Conservation (phyloP, 805 yeast genomes). For the Kurtzmaniella cleridarum region DNA sequence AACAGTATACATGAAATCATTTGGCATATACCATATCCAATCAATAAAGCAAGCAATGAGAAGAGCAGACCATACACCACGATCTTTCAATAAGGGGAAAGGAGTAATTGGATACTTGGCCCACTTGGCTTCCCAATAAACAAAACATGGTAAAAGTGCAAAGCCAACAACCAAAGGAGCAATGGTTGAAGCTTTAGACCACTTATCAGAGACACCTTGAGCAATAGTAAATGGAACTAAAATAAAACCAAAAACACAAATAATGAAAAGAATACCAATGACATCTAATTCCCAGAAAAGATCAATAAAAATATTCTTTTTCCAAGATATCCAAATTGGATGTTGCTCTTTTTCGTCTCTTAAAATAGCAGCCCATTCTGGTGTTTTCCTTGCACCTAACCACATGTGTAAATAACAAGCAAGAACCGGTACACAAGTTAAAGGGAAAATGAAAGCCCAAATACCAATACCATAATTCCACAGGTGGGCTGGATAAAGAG, state of each 20-base stretch:
- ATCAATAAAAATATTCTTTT: constrained; percentile 12
- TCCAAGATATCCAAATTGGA: constrained; percentile 6
- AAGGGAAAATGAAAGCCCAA: constrained; percentile 19
- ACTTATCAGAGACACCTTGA: constrained; percentile 51
- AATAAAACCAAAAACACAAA: constrained; percentile 56
- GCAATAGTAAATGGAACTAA: constrained; percentile 73
- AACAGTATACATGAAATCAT: constrained; percentile 63
- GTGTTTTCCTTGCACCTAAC: constrained; percentile 11
- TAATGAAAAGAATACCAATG: constrained; percentile 53
- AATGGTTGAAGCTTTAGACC: constrained; percentile 59
- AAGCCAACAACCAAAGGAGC: constrained; percentile 69
- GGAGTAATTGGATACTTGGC: constrained; percentile 66
- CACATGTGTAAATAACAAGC: constrained; percentile 12
- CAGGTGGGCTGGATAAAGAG: constrained; percentile 6
- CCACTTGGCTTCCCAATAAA: constrained; percentile 52
- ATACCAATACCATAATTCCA: constrained; percentile 18
- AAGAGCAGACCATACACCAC: constrained; percentile 73
- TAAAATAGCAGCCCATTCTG: constrained; percentile 11
- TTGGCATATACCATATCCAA: constrained; percentile 64
- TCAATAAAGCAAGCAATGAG: constrained; percentile 53
- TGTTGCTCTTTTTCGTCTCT: constrained; percentile 6
- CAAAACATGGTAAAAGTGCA: constrained; percentile 51
- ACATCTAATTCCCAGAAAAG: constrained; percentile 62
- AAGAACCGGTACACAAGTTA: constrained; percentile 13
- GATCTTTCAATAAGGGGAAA: constrained; percentile 50